Percentiles rank a stretch among this genome's conserved stretches.
Evolutionary conservation across 176 grass and related monocot species (phyloP).

Genomic region (Thinopyrum elongatum): DNA sequence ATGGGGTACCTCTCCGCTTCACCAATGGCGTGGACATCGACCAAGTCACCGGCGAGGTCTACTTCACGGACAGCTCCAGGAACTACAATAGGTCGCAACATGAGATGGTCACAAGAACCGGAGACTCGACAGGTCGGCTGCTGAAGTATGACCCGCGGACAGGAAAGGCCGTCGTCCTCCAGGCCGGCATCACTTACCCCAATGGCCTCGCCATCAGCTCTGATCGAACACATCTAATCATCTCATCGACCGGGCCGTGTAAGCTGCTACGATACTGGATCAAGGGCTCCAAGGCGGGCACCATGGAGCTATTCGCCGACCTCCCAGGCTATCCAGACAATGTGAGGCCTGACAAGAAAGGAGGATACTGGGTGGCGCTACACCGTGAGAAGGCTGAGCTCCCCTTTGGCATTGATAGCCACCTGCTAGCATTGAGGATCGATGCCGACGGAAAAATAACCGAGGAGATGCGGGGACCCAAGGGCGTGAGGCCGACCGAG

Average conservation of each 20-base stretch:
- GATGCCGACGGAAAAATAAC: not conserved
- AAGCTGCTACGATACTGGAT: slow-evolving; percentile 6
- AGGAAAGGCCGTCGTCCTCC: not conserved
- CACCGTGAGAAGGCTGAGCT: not conserved
- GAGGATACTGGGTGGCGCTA: slow-evolving; percentile 4
- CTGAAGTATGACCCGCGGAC: not conserved
- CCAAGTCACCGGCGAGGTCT: not conserved
- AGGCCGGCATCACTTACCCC: not conserved
- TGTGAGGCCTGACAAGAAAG: slow-evolving; percentile 1
- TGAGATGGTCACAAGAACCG: not conserved
- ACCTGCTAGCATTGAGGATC: not conserved
- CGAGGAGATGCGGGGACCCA: not conserved
- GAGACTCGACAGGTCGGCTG: not conserved
- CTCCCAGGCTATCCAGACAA: not conserved
- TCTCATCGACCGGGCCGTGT: not conserved
- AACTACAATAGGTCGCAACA: not conserved
- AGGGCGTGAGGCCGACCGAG: not conserved
- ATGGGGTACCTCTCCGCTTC: not conserved
- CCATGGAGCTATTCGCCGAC: not conserved
- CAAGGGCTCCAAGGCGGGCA: not conserved
- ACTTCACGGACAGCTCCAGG: not conserved
- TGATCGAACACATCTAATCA: not conserved
- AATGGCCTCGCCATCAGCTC: not conserved
- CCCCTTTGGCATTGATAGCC: not conserved
- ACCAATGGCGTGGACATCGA: slow-evolving; percentile 2